These are phyloP conservation scores for Plectranthus barbatus DNA, from an alignment of 257 asterid genomes.

Conservation along the genomic window DNA sequence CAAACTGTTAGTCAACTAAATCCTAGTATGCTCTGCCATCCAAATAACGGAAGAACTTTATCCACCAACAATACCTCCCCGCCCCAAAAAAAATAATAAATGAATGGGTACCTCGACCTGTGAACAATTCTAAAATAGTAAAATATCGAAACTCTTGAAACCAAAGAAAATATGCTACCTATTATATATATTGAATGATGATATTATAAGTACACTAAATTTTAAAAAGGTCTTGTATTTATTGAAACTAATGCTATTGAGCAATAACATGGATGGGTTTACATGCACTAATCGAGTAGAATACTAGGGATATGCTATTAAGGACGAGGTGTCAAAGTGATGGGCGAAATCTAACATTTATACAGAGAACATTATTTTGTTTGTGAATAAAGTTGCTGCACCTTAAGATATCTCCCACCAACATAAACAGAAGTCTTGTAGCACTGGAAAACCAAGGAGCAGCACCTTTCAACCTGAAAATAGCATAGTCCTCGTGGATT, in stretches of 20 bases:
- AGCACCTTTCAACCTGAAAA: constrained; percentile 52
- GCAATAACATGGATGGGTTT: not conserved
- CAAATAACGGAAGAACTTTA: not conserved
- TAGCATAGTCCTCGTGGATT: constrained; percentile 2
- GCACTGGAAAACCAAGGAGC: constrained; percentile 46
- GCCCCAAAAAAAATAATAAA: not conserved
- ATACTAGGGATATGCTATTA: not conserved
- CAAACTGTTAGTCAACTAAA: not conserved
- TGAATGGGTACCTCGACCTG: not conserved
- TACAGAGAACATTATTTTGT: not conserved
- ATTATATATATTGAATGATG: not conserved
- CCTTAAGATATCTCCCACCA: constrained; percentile 99
- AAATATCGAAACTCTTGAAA: not conserved
- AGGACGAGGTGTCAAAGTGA: not conserved
- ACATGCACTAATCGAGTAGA: not conserved
- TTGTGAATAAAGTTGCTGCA: constrained; percentile 15
- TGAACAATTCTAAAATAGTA: not conserved
- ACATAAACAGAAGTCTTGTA: constrained; percentile 59
- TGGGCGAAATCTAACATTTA: not conserved
- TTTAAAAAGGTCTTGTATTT: no score
- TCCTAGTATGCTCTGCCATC: not conserved
- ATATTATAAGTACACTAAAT: not conserved
- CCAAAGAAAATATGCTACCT: not conserved
- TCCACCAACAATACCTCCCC: not conserved
- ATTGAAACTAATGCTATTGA: not conserved